phyloP scores from a whole-genome alignment of 1,284 basidiomycete genomes.

The Grifola frondosa region DNA sequence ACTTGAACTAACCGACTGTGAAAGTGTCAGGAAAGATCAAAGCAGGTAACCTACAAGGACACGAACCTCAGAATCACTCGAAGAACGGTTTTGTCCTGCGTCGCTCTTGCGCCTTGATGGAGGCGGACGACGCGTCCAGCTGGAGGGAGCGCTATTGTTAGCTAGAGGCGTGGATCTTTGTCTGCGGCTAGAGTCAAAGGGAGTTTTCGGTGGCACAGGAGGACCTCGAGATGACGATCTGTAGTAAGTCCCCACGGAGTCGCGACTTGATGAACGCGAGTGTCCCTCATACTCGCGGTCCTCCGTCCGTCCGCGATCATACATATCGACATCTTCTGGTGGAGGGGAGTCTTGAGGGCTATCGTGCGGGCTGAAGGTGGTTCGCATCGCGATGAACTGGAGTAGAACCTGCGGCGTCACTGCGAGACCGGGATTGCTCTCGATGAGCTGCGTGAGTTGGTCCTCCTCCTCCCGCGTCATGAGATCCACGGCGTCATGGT shows the following conservation, averaged over 20 bases:
- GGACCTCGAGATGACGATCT: slow-evolving; percentile 41
- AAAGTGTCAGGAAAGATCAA: not conserved
- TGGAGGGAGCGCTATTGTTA: slow-evolving; percentile 60
- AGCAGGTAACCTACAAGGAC: too few species aligned
- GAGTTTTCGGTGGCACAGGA: slow-evolving; percentile 53
- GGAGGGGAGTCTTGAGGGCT: slow-evolving; percentile 34
- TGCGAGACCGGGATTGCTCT: slow-evolving; percentile 59
- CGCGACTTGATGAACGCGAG: slow-evolving; percentile 60
- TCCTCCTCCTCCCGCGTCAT: slow-evolving; percentile 57
- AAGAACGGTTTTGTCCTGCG: slow-evolving; percentile 48
- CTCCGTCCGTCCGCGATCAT: slow-evolving; percentile 31
- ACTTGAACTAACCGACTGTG: slow-evolving; percentile 9
- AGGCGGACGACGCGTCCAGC: slow-evolving; percentile 66
- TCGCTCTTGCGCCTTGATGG: slow-evolving; percentile 66
- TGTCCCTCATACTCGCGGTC: slow-evolving; percentile 34
- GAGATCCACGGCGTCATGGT: slow-evolving; percentile 57
- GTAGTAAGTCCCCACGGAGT: slow-evolving; percentile 47
- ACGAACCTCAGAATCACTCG: slow-evolving; percentile 71
- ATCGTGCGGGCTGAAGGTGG: slow-evolving; percentile 45
- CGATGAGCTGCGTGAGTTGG: slow-evolving; percentile 54
- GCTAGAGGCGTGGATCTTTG: slow-evolving; percentile 61
- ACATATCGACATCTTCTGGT: slow-evolving; percentile 12
- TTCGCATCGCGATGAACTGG: slow-evolving; percentile 62
- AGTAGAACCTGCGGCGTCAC: slow-evolving; percentile 68
- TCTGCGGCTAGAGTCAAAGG: slow-evolving; percentile 63